Percentiles rank a stretch among this genome's conserved stretches.
These are phyloP conservation scores for Pogostemon cablin DNA, from an alignment of 257 asterid genomes.

Conservation along the genomic window DNA sequence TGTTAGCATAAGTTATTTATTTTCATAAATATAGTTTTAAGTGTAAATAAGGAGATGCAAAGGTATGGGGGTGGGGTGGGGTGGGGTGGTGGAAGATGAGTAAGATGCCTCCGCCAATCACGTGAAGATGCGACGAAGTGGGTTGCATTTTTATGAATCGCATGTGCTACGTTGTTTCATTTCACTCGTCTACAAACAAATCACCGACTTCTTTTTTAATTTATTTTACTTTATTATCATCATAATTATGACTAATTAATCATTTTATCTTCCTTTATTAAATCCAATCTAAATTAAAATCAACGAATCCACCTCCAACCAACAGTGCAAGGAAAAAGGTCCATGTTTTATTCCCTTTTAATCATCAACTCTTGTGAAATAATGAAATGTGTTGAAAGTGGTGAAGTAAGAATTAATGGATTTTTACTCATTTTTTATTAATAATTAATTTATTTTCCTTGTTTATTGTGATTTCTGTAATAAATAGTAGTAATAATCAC, in stretches of 20 bases:
- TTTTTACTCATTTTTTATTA: background rate
- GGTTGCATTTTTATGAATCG: constrained; percentile 22
- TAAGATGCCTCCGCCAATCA: constrained; percentile 15
- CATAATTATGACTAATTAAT: background rate
- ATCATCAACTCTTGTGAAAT: no score
- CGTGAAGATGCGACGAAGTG: constrained; percentile 36
- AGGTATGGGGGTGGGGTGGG: background rate
- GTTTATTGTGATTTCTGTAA: background rate
- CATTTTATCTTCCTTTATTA: background rate
- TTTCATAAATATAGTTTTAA: no score
- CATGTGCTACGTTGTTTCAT: no score
- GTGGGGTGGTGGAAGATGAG: constrained; percentile 32
- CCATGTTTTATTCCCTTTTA: no score
- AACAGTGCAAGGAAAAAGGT: no score
- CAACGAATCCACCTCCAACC: no score
- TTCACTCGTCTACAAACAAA: background rate
- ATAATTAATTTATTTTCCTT: background rate
- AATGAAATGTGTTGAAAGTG: no score
- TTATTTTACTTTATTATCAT: background rate
- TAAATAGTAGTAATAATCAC: no score
- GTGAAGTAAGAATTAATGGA: no score
- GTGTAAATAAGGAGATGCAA: no score
- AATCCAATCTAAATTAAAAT: no score
- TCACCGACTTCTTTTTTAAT: constrained; percentile 32
- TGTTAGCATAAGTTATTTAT: no score